A percentile compares a stretch with the other conserved stretches of the same genome.
These are phyloP conservation scores for Pneumocystis jirovecii DNA, from an alignment of 1,139 yeast genomes.

Conservation along the genomic window DNA sequence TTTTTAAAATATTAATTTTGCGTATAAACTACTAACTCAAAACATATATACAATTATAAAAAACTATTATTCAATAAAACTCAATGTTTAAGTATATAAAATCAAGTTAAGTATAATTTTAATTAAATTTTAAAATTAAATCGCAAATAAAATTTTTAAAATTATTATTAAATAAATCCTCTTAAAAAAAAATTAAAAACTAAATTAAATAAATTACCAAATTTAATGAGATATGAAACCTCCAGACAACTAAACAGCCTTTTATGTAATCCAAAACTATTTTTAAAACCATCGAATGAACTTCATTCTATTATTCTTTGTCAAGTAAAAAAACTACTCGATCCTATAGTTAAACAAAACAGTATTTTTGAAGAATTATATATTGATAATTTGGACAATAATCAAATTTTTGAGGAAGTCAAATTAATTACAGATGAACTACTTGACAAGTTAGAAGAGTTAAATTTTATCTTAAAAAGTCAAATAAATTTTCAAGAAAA, in stretches of 20 bases:
- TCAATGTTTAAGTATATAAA: background rate
- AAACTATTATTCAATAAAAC: background rate
- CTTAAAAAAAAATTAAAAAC: background rate
- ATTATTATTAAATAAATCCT: no score
- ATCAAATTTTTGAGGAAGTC: constrained; percentile 89
- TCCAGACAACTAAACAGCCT: background rate
- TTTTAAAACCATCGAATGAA: constrained; percentile 9
- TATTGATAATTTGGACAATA: constrained; percentile 74
- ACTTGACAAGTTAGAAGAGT: constrained; percentile 33
- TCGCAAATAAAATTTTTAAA: background rate
- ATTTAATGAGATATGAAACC: background rate
- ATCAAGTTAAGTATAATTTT: background rate
- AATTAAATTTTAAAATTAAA: background rate
- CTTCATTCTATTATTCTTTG: constrained; percentile 8
- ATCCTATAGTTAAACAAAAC: constrained; percentile 47
- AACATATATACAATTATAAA: no score
- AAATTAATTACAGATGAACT: constrained; percentile 47
- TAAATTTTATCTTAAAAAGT: constrained; percentile 29
- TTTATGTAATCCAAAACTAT: constrained; percentile 4
- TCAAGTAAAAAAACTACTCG: constrained; percentile 25
- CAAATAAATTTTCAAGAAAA: constrained; percentile 16
- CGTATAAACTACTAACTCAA: background rate
- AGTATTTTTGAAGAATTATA: constrained; percentile 62
- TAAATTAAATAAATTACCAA: background rate
- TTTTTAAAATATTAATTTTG: background rate